phyloP scores from a whole-genome alignment of 164 flowering plant genomes.

The Protea cynaroides region DNA sequence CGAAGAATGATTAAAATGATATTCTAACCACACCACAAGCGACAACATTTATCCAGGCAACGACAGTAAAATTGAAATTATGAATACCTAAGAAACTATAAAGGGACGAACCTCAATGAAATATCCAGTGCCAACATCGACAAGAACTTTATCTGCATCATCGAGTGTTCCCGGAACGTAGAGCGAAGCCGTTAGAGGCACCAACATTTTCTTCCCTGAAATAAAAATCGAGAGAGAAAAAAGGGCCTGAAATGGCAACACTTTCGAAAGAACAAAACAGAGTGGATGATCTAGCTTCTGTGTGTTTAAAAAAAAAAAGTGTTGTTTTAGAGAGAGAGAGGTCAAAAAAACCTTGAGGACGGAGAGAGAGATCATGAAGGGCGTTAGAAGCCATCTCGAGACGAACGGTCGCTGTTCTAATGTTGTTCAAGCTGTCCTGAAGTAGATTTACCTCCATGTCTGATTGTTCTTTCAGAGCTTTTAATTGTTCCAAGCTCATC shows the following conservation, averaged over 20 bases:
- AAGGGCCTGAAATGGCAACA: neutral
- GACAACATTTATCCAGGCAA: neutral
- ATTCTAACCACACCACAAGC: neutral
- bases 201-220: constrained; percentile 75
- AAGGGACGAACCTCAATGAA: constrained; percentile 66
- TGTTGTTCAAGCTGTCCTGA: constrained; percentile 91
- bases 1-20: neutral
- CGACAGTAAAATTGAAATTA: neutral
- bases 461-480: constrained; percentile 73
- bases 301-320: too few species aligned
- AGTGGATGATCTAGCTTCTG: too few species aligned
- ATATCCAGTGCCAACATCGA: constrained; percentile 96
- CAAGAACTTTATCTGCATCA: constrained; percentile 76
- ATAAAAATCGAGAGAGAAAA: neutral
- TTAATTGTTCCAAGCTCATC: constrained; percentile 79
- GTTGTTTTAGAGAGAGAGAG: constrained; percentile 1
- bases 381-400: constrained; percentile 78
- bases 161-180: constrained; percentile 87
- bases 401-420: constrained; percentile 81
- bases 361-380: constrained; percentile 84
- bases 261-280: neutral
- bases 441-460: constrained; percentile 82
- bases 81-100: neutral
- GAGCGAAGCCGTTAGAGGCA: constrained; percentile 91
- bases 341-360: constrained; percentile 72